Base-by-base conservation (phyloP, 768 basidiomycete species). In the Mycena rebaudengoi region DNA sequence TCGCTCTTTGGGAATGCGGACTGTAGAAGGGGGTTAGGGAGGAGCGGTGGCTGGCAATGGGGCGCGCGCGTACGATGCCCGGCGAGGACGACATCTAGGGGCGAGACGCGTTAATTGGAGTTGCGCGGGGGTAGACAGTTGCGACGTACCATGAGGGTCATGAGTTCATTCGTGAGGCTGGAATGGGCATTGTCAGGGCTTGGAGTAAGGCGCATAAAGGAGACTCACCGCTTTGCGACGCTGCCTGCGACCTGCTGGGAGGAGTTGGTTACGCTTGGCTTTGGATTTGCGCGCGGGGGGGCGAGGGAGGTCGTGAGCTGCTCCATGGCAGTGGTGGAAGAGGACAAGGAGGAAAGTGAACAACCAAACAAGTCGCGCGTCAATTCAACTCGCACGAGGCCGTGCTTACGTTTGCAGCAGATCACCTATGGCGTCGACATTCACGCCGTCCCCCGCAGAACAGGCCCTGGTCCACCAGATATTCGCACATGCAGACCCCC, bases 1-100 rank as follows among this genome's bases (percentile, higher is more conserved):
- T 96, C 94, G 63, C 86, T 88, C 72, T 91, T 94, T 1, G 95
- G 95, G 75, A 95, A 96, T 7, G 95, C 95, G 48, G 94, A 94
- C 94, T 95, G 68, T 16, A 21, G 16, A 60, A n/a, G 62, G 43
- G 49, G 33, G 32, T 60, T 55, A 61, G 30, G 28, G 43, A 21
- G 16, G 39, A 32, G 20, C 54, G 20, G 26, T 25, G 4, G 10
- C 37, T 32, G 13, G 28, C 8, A 13, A 16, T n/a, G n/a, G n/a
- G 11, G 48, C 13, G n/a, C 43, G 35, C 28, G 82, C 91, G 71
- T 61, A 95, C 93, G 69, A 94, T 93, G 60, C 92, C 94, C 45
- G 92, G 90, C n/a, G 92, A 91, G 41, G 91, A 87, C 60, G 92
- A 91, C 92, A 94, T 94, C 93, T 95, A 62, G 21, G 28, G n/a